Percentiles rank a stretch among this genome's conserved stretches.
Conservation (phyloP, 768 basidiomycete genomes). For the Amyloporia xantha region DNA sequence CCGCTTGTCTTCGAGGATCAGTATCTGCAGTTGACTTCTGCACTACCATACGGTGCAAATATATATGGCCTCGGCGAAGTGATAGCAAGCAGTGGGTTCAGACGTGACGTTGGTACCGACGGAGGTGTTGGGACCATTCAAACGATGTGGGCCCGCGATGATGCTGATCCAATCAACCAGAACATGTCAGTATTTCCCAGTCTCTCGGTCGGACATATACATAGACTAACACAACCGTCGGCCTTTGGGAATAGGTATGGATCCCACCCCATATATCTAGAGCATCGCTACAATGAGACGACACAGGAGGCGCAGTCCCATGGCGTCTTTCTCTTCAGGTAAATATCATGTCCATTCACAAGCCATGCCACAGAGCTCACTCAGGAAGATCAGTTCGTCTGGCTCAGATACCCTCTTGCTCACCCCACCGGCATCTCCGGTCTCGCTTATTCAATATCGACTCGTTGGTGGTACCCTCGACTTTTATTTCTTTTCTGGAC, state of each 20-base stretch:
- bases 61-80: conserved; percentile 78
- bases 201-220: not conserved
- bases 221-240: not conserved
- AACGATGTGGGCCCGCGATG: conserved; percentile 62
- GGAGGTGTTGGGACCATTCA: conserved; percentile 52
- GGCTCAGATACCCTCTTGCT: conserved; percentile 67
- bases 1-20: conserved; percentile 75
- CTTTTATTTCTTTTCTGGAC: conserved; percentile 66
- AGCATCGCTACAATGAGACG: conserved; percentile 56
- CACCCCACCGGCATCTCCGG: conserved; percentile 47
- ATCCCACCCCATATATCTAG: conserved; percentile 65
- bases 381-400: conserved; percentile 38
- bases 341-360: conserved; percentile 3
- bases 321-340: conserved; percentile 73
- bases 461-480: conserved; percentile 70
- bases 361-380: conserved; percentile 5
- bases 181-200: conserved; percentile 45
- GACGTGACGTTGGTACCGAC: conserved; percentile 48
- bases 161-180: conserved; percentile 55
- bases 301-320: conserved; percentile 54
- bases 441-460: conserved; percentile 65
- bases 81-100: conserved; percentile 60
- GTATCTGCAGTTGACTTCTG: conserved; percentile 69
- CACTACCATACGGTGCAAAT: conserved; percentile 59
- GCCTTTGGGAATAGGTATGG: conserved; percentile 61